Percentiles rank a stretch among this genome's conserved stretches.
These are phyloP conservation scores for Roridomyces roridus DNA, from an alignment of 768 basidiomycete genomes.

Conservation along the genomic window DNA sequence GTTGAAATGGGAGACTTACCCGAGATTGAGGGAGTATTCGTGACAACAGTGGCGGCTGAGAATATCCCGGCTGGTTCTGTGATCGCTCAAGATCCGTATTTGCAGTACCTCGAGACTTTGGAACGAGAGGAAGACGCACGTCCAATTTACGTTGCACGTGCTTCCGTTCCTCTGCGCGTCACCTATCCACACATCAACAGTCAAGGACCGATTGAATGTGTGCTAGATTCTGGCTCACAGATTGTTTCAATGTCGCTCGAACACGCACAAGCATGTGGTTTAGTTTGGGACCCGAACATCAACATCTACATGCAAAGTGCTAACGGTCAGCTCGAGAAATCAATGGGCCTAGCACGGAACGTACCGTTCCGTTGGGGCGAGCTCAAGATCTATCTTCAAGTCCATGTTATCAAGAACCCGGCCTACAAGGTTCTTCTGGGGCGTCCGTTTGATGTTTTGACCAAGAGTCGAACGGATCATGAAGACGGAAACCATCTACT, in stretches of 20 bases:
- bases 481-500: conserved; percentile 26
- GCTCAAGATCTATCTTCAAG: conserved; percentile 30
- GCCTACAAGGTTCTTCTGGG: conserved; percentile 35
- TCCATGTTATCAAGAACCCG: conserved; percentile 30
- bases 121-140: not conserved
- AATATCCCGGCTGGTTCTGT: conserved; percentile 1
- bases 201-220: conserved; percentile 19
- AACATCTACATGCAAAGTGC: conserved; percentile 33
- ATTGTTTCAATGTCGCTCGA: conserved; percentile 30
- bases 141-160: not conserved
- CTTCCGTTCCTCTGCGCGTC: not conserved
- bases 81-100: not conserved
- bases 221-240: conserved; percentile 34
- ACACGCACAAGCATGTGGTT: conserved; percentile 14
- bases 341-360: conserved; percentile 33
- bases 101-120: not conserved
- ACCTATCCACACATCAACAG: conserved; percentile 20
- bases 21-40: conserved; percentile 3
- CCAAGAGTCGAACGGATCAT: conserved; percentile 24
- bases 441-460: conserved; percentile 35
- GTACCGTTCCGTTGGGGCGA: conserved; percentile 30
- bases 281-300: conserved; percentile 26
- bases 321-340: conserved; percentile 27
- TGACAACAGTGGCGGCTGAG: not conserved
- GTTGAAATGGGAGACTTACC: not conserved